Evolutionary conservation across 2,329 filamentous ascomycete genomes (phyloP).

Genomic region (Hypoxylon sp.): DNA sequence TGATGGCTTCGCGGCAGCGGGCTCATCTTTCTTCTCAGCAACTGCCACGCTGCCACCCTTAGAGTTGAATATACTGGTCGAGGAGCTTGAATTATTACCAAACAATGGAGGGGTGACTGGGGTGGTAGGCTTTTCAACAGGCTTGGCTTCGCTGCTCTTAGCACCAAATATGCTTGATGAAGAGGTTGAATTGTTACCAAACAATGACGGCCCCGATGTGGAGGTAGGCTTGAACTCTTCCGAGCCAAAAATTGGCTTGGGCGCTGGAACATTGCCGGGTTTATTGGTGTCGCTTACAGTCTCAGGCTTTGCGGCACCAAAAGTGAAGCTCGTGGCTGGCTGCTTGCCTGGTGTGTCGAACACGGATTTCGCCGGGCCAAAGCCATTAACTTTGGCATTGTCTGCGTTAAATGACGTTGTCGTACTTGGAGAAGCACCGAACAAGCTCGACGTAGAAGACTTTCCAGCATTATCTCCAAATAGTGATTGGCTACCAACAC

Average conservation of each 20-base stretch:
- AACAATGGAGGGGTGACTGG: slow-evolving; percentile 42
- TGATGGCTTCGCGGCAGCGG: slow-evolving; percentile 33
- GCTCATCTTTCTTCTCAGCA: slow-evolving; percentile 46
- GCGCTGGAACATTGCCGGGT: slow-evolving; percentile 30
- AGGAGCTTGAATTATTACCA: slow-evolving; percentile 38
- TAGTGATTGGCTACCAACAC: slow-evolving; percentile 19
- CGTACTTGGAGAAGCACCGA: slow-evolving; percentile 46
- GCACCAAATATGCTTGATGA: slow-evolving; percentile 31
- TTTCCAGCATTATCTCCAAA: slow-evolving; percentile 42
- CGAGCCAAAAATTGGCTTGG: slow-evolving; percentile 58
- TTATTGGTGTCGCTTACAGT: slow-evolving; percentile 23
- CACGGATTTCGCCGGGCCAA: slow-evolving; percentile 55
- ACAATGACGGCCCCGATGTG: slow-evolving; percentile 45
- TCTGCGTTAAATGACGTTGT: slow-evolving; percentile 57
- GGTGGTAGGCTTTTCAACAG: slow-evolving; percentile 37
- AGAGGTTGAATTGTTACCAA: slow-evolving; percentile 42
- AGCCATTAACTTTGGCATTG: slow-evolving; percentile 52
- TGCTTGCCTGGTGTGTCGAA: slow-evolving; percentile 57
- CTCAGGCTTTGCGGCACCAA: slow-evolving; percentile 36
- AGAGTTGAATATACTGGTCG: slow-evolving; percentile 26
- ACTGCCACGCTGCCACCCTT: slow-evolving; percentile 10
- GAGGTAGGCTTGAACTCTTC: slow-evolving; percentile 61
- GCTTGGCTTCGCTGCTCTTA: slow-evolving; percentile 27
- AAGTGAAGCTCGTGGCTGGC: slow-evolving; percentile 33
- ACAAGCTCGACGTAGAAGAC: slow-evolving; percentile 41